These are phyloP conservation scores for Alternaria alternata DNA, from an alignment of 2,329 filamentous ascomycete genomes.

Conservation along the genomic window DNA sequence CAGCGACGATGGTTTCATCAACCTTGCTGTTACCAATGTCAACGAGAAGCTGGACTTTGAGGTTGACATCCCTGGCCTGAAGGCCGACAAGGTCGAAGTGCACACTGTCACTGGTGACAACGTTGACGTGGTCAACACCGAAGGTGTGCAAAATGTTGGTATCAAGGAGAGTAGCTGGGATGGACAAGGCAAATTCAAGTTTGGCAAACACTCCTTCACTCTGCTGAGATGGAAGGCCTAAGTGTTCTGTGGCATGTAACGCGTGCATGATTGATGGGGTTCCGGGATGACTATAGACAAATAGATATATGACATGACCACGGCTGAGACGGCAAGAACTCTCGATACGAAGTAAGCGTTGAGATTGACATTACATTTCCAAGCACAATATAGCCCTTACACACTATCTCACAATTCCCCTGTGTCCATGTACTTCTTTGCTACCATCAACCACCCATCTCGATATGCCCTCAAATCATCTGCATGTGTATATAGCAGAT, in stretches of 20 bases:
- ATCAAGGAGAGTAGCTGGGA: slow-evolving; percentile 70
- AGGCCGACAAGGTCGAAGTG: slow-evolving; percentile 61
- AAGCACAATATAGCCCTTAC: not conserved
- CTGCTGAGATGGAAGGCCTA: slow-evolving; percentile 65
- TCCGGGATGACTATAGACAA: not conserved
- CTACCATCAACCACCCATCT: slow-evolving; percentile 18
- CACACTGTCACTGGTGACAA: slow-evolving; percentile 68
- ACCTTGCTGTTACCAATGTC: slow-evolving; percentile 77
- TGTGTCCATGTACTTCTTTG: slow-evolving; percentile 24
- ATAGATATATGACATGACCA: not conserved
- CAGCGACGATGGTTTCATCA: slow-evolving; percentile 67
- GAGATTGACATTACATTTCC: not conserved
- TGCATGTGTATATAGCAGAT: slow-evolving; percentile 18
- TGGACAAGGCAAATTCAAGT: slow-evolving; percentile 68
- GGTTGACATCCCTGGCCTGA: slow-evolving; percentile 66
- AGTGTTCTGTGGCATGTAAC: not conserved
- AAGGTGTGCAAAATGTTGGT: slow-evolving; percentile 67
- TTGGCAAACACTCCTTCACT: slow-evolving; percentile 75
- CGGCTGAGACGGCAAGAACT: not conserved
- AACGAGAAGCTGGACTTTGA: slow-evolving; percentile 66
- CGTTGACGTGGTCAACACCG: slow-evolving; percentile 69
- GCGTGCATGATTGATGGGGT: not conserved
- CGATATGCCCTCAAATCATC: slow-evolving; percentile 20
- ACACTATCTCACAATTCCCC: not conserved
- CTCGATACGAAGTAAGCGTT: not conserved